Conservation (phyloP, 306 rosid genomes). For the Prinsepia uniflora region DNA sequence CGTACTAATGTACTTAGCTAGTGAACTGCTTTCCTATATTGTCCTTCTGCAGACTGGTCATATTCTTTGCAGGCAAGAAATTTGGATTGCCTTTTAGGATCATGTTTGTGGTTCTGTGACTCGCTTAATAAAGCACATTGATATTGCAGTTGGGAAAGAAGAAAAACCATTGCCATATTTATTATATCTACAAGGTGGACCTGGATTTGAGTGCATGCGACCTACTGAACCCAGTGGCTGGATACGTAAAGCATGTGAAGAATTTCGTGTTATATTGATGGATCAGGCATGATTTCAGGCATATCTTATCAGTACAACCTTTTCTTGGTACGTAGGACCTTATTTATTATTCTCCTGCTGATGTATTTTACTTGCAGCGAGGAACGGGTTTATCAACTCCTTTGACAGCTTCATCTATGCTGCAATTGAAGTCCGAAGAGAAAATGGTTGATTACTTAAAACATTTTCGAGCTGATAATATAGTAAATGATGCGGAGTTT, state of each 20-base stretch:
- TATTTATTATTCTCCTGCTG: conserved; percentile 23
- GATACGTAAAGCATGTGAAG: conserved; percentile 82
- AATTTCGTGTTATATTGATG: conserved; percentile 79
- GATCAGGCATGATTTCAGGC: conserved; percentile 71
- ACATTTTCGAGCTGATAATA: conserved; percentile 87
- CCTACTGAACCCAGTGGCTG: conserved; percentile 91
- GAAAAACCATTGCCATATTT: conserved; percentile 69
- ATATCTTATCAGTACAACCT: conserved; percentile 8
- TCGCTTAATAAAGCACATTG: conserved; percentile 20
- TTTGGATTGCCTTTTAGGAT: neutral
- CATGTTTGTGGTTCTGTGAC: conserved; percentile 4
- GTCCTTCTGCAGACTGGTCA: neutral
- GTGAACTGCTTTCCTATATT: neutral
- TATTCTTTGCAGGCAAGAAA: neutral
- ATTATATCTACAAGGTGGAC: conserved; percentile 91
- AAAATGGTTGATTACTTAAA: conserved; percentile 58
- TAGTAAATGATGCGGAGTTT: conserved; percentile 89
- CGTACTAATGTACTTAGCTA: neutral
- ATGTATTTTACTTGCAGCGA: conserved; percentile 54
- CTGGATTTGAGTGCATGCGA: conserved; percentile 76
- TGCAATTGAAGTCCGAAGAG: conserved; percentile 64
- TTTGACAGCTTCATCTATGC: conserved; percentile 79
- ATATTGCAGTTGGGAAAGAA: conserved; percentile 76
- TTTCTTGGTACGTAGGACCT: conserved; percentile 9
- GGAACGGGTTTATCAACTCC: conserved; percentile 98